Conservation (phyloP, 2,329 filamentous ascomycete genomes). For the Paracoccidioides lutzii region DNA sequence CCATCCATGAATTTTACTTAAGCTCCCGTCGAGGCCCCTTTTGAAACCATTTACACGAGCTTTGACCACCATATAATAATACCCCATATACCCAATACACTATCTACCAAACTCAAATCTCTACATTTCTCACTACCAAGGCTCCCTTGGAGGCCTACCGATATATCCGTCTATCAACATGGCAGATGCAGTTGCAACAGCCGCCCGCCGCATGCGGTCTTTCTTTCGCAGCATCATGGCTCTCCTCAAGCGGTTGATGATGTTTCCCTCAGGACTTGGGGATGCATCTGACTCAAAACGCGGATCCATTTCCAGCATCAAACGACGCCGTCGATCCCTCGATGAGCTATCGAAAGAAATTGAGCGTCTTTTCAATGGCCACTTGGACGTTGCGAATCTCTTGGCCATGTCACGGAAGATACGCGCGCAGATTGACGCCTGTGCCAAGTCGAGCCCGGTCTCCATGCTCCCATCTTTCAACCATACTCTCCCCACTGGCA, state of each 20-base stretch:
- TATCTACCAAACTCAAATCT: neutral
- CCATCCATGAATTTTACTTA: neutral
- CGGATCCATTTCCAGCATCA: conserved; percentile 21
- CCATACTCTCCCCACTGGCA: conserved; percentile 46
- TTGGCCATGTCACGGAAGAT: conserved; percentile 33
- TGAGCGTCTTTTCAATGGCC: conserved; percentile 25
- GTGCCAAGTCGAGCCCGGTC: conserved; percentile 43
- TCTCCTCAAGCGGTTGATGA: conserved; percentile 28
- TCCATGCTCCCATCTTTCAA: conserved; percentile 56
- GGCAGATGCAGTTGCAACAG: conserved; percentile 22
- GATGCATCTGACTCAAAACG: conserved; percentile 21
- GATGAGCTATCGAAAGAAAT: conserved; percentile 29
- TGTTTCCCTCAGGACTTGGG: conserved; percentile 29
- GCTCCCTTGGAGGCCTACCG: neutral
- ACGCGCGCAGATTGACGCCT: conserved; percentile 40
- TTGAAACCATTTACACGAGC: neutral
- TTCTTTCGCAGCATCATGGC: conserved; percentile 29
- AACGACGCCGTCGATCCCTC: conserved; percentile 26
- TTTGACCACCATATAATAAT: neutral
- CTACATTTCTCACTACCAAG: neutral
- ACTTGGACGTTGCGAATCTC: conserved; percentile 26
- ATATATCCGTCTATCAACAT: neutral
- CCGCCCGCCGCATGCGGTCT: conserved; percentile 29
- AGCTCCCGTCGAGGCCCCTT: neutral
- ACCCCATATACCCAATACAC: neutral